Percentiles rank a stretch among this genome's conserved stretches.
Conservation (phyloP, 108 stramenopile species). For the Asterionellopsis glacialis region DNA sequence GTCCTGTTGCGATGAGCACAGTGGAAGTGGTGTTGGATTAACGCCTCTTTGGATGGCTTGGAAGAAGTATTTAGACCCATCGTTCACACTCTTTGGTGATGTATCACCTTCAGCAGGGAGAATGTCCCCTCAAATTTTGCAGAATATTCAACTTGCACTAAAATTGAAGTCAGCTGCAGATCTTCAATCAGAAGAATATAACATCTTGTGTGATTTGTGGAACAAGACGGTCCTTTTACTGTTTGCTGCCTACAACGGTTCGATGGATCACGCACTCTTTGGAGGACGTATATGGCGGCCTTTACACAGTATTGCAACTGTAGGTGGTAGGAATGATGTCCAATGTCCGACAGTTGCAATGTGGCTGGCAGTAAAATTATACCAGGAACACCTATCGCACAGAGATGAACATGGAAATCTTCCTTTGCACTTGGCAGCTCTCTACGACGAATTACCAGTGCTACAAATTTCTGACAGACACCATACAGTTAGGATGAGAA, state of each 20-base stretch:
- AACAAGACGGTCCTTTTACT: not conserved
- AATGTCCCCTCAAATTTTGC: not conserved
- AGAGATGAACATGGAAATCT: not conserved
- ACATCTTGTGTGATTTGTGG: not conserved
- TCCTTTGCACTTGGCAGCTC: not conserved
- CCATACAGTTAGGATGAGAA: too few species aligned
- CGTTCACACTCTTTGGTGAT: not conserved
- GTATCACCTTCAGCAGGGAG: not conserved
- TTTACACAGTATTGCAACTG: too few species aligned
- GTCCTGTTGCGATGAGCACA: not conserved
- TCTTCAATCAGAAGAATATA: not conserved
- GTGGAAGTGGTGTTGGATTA: not conserved
- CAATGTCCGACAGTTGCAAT: slow-evolving; percentile 1
- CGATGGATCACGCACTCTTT: not conserved
- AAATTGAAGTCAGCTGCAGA: not conserved
- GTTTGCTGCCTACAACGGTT: not conserved
- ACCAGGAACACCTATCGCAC: not conserved
- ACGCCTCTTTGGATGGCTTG: slow-evolving; percentile 2
- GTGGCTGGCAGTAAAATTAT: not conserved
- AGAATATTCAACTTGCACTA: not conserved
- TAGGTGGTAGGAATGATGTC: not conserved
- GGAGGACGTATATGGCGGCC: too few species aligned
- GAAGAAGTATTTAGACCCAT: not conserved
- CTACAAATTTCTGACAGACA: not conserved
- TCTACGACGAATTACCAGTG: not conserved